Conservation (phyloP, 306 rosid species). For the Morella rubra region DNA sequence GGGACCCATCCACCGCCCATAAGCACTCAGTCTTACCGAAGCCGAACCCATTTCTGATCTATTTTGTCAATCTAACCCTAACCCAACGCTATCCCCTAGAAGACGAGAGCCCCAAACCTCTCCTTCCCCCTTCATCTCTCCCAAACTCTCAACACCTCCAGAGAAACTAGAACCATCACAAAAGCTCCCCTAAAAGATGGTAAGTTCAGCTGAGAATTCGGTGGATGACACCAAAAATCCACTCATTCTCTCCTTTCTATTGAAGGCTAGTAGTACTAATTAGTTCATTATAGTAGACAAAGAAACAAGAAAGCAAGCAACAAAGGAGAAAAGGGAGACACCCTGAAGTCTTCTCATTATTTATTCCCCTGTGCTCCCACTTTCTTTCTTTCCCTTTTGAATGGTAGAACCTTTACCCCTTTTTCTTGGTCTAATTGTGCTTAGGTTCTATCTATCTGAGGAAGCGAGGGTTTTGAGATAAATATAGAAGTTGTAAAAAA, state of each 20-base stretch:
- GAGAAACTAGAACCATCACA: background rate
- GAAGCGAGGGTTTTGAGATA: slow-evolving; percentile 10
- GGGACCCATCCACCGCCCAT: slow-evolving; percentile 89
- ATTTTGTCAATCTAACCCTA: slow-evolving; percentile 56
- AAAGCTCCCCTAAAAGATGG: slow-evolving; percentile 3
- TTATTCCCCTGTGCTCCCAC: slow-evolving; percentile 17
- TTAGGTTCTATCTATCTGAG: slow-evolving; percentile 10
- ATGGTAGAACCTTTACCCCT: background rate
- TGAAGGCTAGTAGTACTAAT: background rate
- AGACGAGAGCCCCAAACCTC: slow-evolving; percentile 8
- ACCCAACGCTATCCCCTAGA: slow-evolving; percentile 25
- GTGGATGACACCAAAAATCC: slow-evolving; percentile 24
- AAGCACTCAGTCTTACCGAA: slow-evolving; percentile 60
- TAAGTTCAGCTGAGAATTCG: slow-evolving; percentile 19
- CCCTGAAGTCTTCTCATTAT: slow-evolving; percentile 4
- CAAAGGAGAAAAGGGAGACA: slow-evolving; percentile 3
- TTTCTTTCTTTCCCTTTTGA: slow-evolving; percentile 11
- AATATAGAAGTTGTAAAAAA: background rate
- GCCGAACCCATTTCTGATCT: slow-evolving; percentile 59
- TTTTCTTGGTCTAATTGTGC: background rate
- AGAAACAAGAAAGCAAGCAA: slow-evolving; percentile 10
- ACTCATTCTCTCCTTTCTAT: slow-evolving; percentile 18
- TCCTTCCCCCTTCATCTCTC: slow-evolving; percentile 23
- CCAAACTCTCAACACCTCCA: slow-evolving; percentile 26
- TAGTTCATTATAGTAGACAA: slow-evolving; percentile 9